phyloP scores from a whole-genome alignment of 2,329 filamentous ascomycete genomes.

The Pestalotiopsis sp. region DNA sequence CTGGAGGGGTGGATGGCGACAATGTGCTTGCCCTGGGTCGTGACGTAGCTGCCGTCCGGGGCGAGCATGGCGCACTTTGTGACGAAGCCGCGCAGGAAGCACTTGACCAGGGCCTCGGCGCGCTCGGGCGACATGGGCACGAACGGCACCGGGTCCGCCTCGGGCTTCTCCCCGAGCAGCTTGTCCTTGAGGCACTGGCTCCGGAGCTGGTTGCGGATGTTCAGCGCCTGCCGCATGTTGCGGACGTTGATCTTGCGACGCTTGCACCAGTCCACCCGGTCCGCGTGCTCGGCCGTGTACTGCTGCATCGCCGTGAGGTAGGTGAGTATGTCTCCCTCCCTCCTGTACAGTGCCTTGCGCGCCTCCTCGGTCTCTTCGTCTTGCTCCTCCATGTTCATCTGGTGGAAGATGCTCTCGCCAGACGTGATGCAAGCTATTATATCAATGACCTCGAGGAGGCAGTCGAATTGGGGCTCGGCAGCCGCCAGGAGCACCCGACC shows the following conservation, averaged over 20 bases:
- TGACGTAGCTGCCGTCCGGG: conserved; percentile 64
- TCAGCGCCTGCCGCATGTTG: conserved; percentile 65
- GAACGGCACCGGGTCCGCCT: conserved; percentile 59
- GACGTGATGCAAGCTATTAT: conserved; percentile 70
- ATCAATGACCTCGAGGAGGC: conserved; percentile 82
- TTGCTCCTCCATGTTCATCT: conserved; percentile 59
- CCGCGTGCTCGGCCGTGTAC: conserved; percentile 58
- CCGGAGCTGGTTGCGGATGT: conserved; percentile 64
- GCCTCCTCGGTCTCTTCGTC: conserved; percentile 54
- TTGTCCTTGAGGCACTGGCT: conserved; percentile 56
- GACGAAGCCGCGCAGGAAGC: conserved; percentile 65
- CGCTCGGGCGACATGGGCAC: conserved; percentile 55
- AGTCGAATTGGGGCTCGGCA: conserved; percentile 69
- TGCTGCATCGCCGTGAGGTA: conserved; percentile 66
- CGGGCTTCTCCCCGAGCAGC: conserved; percentile 47
- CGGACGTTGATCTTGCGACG: conserved; percentile 58
- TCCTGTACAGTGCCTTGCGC: conserved; percentile 60
- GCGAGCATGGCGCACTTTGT: conserved; percentile 63
- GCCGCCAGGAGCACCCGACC: conserved; percentile 84
- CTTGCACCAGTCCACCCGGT: conserved; percentile 61
- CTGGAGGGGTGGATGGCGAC: conserved; percentile 67
- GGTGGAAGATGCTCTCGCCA: conserved; percentile 65
- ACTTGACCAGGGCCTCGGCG: conserved; percentile 57
- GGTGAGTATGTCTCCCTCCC: conserved; percentile 68
- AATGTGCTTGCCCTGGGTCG: conserved; percentile 59